Base-by-base conservation (phyloP, 2,329 filamentous ascomycete species). In the Akanthomyces uredinophilus region DNA sequence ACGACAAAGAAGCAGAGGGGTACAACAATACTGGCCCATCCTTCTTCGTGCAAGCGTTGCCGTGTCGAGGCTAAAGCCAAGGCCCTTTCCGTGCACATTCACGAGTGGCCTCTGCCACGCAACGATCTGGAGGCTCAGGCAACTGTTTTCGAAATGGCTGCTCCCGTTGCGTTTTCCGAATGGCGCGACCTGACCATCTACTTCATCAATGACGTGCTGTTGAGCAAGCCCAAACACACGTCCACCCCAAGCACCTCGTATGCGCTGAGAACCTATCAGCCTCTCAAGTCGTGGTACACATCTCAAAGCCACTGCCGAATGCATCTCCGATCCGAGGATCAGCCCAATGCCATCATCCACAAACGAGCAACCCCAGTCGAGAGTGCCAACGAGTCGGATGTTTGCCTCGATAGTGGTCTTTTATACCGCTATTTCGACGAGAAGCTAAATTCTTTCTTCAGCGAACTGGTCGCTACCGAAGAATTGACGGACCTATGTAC, bases 391-490 rank as follows among this genome's bases (percentile, higher is more conserved):
- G 49, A 51, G 10, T 51, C 49, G 18, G 51, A 54, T 14, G n/a
- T 54, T 6, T 54, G 51, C 20, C 14, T 54, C 10, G 51, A 54
- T 18, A 41, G 16, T 39, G 51, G n/a, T 1, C 35, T 54, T 5
- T 7, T 3, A 3, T 54, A 54, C 32, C 22, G 11, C 20, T 54
- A 41, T 13, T 54, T 24, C 27, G 51, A 54, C 51, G n/a, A 43
- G n/a, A 55, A 61, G 67, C 1, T 39, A 27, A 10, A 3, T 64
- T 1, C 39, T 72, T n/a, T 35, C 58, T 1, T 24, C 7, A 1
- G 65, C 67, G 1, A 59, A 68, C 18, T 57, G 44, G 69, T 3
- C 69, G 83, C 32, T 73, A 77, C 0, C 69, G 51, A 43, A 8
- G 11, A 54, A 2, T 24, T 54, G 37, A 14, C n/a, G 6, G 41